These are phyloP conservation scores for Pseudocercospora eumusae DNA, from an alignment of 2,329 filamentous ascomycete genomes.

Conservation along the genomic window DNA sequence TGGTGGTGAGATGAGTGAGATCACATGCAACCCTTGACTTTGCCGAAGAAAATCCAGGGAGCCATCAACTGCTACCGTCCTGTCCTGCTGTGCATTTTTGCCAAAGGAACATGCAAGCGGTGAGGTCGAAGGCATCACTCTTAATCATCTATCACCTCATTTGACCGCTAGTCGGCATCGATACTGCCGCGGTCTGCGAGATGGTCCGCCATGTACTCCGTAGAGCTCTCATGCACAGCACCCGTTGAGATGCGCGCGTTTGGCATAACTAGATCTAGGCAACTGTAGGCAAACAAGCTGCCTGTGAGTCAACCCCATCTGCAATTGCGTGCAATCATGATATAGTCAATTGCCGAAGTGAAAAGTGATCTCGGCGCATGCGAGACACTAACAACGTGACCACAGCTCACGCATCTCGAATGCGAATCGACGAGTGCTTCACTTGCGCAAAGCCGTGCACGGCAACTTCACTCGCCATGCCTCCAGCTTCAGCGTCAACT, in stretches of 20 bases:
- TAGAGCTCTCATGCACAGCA: constrained; percentile 6
- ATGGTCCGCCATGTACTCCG: constrained; percentile 8
- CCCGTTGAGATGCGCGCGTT: constrained; percentile 8
- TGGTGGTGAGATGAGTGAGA: background rate
- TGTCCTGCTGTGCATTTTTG: background rate
- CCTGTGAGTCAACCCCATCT: constrained; percentile 1
- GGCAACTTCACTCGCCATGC: constrained; percentile 10
- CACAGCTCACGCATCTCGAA: constrained; percentile 8
- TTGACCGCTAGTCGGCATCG: background rate
- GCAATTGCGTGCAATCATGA: background rate
- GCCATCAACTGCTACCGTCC: background rate
- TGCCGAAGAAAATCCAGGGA: constrained; percentile 4
- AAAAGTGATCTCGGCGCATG: constrained; percentile 16
- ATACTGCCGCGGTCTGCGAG: constrained; percentile 1
- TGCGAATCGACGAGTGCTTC: background rate
- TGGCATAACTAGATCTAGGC: constrained; percentile 8
- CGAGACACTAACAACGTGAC: constrained; percentile 21
- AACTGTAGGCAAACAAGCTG: constrained; percentile 8
- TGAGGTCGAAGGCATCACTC: background rate
- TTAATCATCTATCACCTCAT: background rate
- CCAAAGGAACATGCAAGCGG: background rate
- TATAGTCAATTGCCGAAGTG: background rate
- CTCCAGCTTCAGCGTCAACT: constrained; percentile 15
- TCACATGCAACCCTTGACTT: constrained; percentile 6
- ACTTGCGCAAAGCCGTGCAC: background rate